Evolutionary conservation across 2,329 filamentous ascomycete species (phyloP).

Genomic region (Fusarium camptoceras): DNA sequence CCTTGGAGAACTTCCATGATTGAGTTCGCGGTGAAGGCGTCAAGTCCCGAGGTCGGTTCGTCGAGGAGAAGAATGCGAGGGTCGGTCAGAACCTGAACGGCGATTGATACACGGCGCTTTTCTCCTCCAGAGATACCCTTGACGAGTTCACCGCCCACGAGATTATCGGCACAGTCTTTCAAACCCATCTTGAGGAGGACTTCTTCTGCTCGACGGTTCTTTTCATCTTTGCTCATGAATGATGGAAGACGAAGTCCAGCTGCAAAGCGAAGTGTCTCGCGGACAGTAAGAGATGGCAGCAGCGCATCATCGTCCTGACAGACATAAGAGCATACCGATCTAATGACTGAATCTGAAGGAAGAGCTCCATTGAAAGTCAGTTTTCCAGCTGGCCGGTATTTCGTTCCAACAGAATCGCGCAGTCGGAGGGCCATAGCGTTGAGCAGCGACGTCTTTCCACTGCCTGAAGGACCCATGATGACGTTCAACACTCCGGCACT

Average conservation of each 20-base stretch:
- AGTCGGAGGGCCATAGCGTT: slow-evolving; percentile 79
- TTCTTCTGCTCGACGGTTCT: slow-evolving; percentile 75
- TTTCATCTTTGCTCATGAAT: slow-evolving; percentile 77
- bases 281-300: slow-evolving; percentile 78
- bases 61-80: slow-evolving; percentile 79
- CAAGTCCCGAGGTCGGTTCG: slow-evolving; percentile 80
- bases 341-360: slow-evolving; percentile 75
- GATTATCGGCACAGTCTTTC: slow-evolving; percentile 81
- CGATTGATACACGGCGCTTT: slow-evolving; percentile 81
- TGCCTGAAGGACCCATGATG: slow-evolving; percentile 84
- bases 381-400: slow-evolving; percentile 70
- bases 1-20: slow-evolving; percentile 80
- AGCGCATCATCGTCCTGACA: slow-evolving; percentile 83
- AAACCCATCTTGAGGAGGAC: slow-evolving; percentile 80
- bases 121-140: slow-evolving; percentile 86
- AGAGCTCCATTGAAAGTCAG: slow-evolving; percentile 77
- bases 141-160: slow-evolving; percentile 77
- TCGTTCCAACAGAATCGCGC: slow-evolving; percentile 69
- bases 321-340: slow-evolving; percentile 80
- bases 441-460: slow-evolving; percentile 79
- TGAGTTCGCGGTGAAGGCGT: slow-evolving; percentile 81
- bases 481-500: slow-evolving; percentile 76
- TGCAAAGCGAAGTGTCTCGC: slow-evolving; percentile 78
- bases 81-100: slow-evolving; percentile 81
- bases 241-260: slow-evolving; percentile 77